Base-by-base conservation (phyloP, 176 grass and related monocot genomes). In the Aegilops sharonensis region DNA sequence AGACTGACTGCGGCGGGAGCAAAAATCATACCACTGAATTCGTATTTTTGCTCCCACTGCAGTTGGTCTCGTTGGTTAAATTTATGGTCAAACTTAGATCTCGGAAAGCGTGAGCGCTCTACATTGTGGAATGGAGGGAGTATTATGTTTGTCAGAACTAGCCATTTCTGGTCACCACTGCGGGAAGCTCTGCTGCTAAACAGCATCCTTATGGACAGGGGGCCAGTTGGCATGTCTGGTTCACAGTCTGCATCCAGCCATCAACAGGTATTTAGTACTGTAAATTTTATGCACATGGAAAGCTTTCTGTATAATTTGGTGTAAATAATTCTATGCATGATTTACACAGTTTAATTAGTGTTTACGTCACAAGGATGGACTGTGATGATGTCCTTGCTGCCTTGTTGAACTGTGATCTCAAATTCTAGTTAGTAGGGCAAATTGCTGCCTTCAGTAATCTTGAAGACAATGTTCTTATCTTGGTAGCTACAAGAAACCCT, bases 321-420 rank as follows among this genome's bases (percentile, higher is more conserved):
- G 15, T 36, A 68, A 68, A 31, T 68, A 17, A 68, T 67, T 56
- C 57, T 56, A 12, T 69, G 9, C 36, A 83, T 70, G 34, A 27
- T 77, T 36, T 86, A 45, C 50, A 47, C 5, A 42, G 30, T 64
- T 78, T 81, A 66, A 20, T 68, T 67, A 48, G 14, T 57, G 21
- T 74, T 48, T 89, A 92, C 90, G 92, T 97, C 90, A 35, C 92
- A 94, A 54, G 92, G 76, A 77, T 92, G 91, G 78, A 92, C 83
- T 18, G 89, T 79, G 27, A 60, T 81, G 20, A 97, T 91, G 60
- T 92, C 92, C 88, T 92, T 84, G 79, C 88, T 85, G 59, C 88
- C 86, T 78, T 89, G 78, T 30, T 91, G 36, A 7, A 37, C 36
- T 37, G 36, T 37, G 36, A 37, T 37, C 36, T 37, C 36, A 37